These are phyloP conservation scores for Penicillium sp. DNA, from an alignment of 2,329 filamentous ascomycete species.

Conservation along the genomic window DNA sequence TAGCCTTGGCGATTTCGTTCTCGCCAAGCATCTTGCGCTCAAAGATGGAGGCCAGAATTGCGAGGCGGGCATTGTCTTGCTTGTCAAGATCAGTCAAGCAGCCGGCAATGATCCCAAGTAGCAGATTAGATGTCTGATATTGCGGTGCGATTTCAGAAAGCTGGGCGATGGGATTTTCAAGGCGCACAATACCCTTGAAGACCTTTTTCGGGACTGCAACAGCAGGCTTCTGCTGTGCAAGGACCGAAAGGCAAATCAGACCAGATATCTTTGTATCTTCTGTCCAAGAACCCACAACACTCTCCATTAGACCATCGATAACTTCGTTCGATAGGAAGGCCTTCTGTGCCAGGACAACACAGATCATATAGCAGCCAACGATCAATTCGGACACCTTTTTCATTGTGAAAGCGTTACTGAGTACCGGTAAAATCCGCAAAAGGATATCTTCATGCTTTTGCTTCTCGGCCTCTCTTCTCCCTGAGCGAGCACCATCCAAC, in stretches of 20 bases:
- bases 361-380: conserved; percentile 82
- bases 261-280: conserved; percentile 63
- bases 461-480: conserved; percentile 63
- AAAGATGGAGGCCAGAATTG: conserved; percentile 35
- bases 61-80: conserved; percentile 38
- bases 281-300: conserved; percentile 68
- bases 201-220: conserved; percentile 62
- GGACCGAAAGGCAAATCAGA: conserved; percentile 68
- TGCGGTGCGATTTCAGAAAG: conserved; percentile 29
- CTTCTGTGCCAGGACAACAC: conserved; percentile 76
- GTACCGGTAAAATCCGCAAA: conserved; percentile 57
- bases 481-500: conserved; percentile 67
- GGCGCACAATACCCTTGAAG: conserved; percentile 45
- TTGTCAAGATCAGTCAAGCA: conserved; percentile 29
- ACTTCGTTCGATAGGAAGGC: conserved; percentile 67
- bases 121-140: conserved; percentile 28
- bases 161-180: conserved; percentile 27
- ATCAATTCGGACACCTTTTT: conserved; percentile 69
- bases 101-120: conserved; percentile 32
- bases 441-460: conserved; percentile 73
- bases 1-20: conserved; percentile 24
- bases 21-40: conserved; percentile 27
- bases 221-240: conserved; percentile 69
- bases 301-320: conserved; percentile 82
- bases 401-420: conserved; percentile 70